Base-by-base conservation (phyloP, 2,329 filamentous ascomycete genomes). In the Teratosphaeria zuluensis region DNA sequence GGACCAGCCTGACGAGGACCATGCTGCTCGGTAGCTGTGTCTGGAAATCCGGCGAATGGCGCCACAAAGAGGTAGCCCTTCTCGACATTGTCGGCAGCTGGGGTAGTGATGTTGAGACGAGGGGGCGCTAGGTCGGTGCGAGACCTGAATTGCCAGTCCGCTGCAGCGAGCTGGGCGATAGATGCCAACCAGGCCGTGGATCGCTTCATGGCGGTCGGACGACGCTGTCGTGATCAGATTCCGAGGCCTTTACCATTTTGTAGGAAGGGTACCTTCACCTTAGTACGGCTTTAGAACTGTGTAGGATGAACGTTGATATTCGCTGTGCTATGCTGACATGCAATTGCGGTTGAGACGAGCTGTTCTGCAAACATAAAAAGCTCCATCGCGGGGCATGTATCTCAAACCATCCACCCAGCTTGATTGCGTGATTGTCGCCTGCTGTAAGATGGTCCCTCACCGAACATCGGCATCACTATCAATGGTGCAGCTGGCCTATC, bases 1-100 rank as follows among this genome's bases (percentile, higher is more conserved):
- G 72, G 72, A 5, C 71, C 71, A n/a, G 64, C 62, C 24, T 65
- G 59, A 14, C 60, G 35, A 14, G 35, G 35, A n/a, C 35, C 35
- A 16, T 42, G 11, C 35, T 42, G 35, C 5, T 42, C 35, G 11
- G 35, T 42, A 1, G 35, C 35, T 42, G 35, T 42, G 35, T 42
- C 35, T 42, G 35, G 35, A 11, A 16, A 42, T 2, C 35, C 35
- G 35, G 35, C 35, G 35, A 42, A 42, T 42, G 35, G 35, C 12
- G 35, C 35, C 14, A 42, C 35, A 11, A 42, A 42, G n/a, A 42
- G 35, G 35, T 42, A 42, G 11, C 35, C 35, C n/a, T 42, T 42
- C 11, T 42, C 35, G 35, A 42, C 35, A 14, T 14, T 42, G 5
- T 12, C 4, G 35, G 35, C 35, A n/a, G 35, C 35, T 42, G 35